These are phyloP conservation scores for Parasitella parasitica DNA, from an alignment of 371 early-diverging fungal genomes.

Conservation along the genomic window DNA sequence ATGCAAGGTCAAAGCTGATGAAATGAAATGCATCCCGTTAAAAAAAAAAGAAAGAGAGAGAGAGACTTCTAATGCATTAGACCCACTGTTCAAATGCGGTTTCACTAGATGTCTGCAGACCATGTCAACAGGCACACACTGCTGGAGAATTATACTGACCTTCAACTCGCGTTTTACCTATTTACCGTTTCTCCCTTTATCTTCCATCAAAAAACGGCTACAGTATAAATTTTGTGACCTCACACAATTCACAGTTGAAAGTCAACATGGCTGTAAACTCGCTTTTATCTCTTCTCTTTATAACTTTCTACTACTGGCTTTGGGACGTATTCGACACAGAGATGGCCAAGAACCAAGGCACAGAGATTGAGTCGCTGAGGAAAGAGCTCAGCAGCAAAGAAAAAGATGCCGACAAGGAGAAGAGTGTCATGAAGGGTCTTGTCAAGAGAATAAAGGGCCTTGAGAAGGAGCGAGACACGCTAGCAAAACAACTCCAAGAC, in stretches of 20 bases:
- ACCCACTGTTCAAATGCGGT: too few relatives aligned
- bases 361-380: background rate
- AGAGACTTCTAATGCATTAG: too few relatives aligned
- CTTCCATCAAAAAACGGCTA: background rate
- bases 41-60: too few relatives aligned
- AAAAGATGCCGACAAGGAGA: constrained; percentile 26
- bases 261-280: background rate
- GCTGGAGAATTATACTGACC: too few relatives aligned
- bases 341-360: constrained; percentile 1
- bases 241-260: background rate
- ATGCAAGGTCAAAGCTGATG: too few relatives aligned
- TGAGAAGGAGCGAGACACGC: constrained; percentile 34
- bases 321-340: background rate
- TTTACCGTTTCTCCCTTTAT: too few relatives aligned
- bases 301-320: constrained; percentile 7
- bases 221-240: background rate
- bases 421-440: constrained; percentile 41
- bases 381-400: background rate
- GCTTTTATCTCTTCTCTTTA: constrained; percentile 4
- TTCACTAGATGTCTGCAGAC: too few relatives aligned
- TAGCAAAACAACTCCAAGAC: constrained; percentile 19
- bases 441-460: constrained; percentile 39
- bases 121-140: too few relatives aligned
- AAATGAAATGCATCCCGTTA: too few relatives aligned
- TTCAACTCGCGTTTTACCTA: too few relatives aligned